Conservation (phyloP, 2,329 filamentous ascomycete species). For the Aureobasidium sp. region DNA sequence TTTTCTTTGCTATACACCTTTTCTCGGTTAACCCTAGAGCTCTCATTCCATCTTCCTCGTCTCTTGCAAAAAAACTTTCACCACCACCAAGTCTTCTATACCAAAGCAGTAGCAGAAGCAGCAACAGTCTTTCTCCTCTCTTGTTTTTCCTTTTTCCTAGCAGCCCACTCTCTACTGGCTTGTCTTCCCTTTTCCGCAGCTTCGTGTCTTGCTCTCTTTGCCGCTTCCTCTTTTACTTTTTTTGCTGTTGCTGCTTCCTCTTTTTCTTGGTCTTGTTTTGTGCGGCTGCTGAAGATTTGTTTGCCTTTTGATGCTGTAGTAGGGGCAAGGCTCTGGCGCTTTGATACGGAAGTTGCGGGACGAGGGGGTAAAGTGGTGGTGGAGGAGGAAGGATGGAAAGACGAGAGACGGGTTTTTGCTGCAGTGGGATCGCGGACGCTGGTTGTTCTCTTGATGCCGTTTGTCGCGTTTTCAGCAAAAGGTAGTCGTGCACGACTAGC, state of each 20-base stretch:
- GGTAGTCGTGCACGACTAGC: constrained; percentile 30
- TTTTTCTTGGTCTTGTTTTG: constrained; percentile 33
- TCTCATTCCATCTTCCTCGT: too few species aligned
- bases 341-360: background rate
- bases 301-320: constrained; percentile 30
- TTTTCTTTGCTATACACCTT: too few species aligned
- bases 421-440: constrained; percentile 17
- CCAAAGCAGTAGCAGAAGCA: background rate
- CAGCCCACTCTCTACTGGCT: constrained; percentile 41
- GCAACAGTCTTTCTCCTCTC: background rate
- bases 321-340: background rate
- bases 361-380: background rate
- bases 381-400: constrained; percentile 15
- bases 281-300: constrained; percentile 39
- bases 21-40: too few species aligned
- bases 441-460: constrained; percentile 18
- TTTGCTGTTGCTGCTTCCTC: constrained; percentile 32
- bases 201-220: constrained; percentile 37
- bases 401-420: constrained; percentile 7
- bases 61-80: background rate
- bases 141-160: constrained; percentile 25
- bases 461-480: constrained; percentile 22
- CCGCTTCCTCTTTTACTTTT: constrained; percentile 40
- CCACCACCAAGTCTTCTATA: background rate
- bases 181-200: constrained; percentile 39